Evolutionary conservation across 331 rosid genomes (phyloP).

Genomic region (Ulmus americana): DNA sequence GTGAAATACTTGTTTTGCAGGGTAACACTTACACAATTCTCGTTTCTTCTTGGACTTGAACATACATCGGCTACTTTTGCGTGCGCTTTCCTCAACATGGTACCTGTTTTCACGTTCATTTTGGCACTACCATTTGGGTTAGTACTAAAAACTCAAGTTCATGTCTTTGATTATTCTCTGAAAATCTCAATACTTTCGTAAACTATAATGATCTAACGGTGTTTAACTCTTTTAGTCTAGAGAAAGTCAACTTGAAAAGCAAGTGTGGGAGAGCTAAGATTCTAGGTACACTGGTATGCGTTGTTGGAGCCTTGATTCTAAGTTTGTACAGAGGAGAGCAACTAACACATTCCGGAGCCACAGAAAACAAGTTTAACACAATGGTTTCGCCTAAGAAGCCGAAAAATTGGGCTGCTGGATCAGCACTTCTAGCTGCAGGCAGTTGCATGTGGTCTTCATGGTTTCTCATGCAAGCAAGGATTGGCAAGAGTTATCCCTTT

Average conservation of each 20-base stretch:
- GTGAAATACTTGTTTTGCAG: slow-evolving; percentile 35
- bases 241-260: slow-evolving; percentile 55
- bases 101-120: slow-evolving; percentile 73
- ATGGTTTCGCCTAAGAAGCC: slow-evolving; percentile 19
- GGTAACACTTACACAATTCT: slow-evolving; percentile 51
- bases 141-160: slow-evolving; percentile 5
- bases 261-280: slow-evolving; percentile 62
- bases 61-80: slow-evolving; percentile 66
- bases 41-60: slow-evolving; percentile 62
- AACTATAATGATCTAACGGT: not conserved
- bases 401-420: slow-evolving; percentile 56
- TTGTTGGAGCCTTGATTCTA: slow-evolving; percentile 55
- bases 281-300: slow-evolving; percentile 51
- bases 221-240: slow-evolving; percentile 41
- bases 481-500: slow-evolving; percentile 53
- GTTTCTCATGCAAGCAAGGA: slow-evolving; percentile 75
- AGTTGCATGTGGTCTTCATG: slow-evolving; percentile 80
- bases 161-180: not conserved
- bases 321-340: slow-evolving; percentile 65
- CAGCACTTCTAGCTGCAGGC: slow-evolving; percentile 44
- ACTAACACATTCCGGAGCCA: slow-evolving; percentile 28
- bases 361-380: slow-evolving; percentile 8
- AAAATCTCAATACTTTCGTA: not conserved
- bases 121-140: slow-evolving; percentile 78
- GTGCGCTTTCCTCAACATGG: slow-evolving; percentile 78